A percentile compares a stretch with the other conserved stretches of the same genome.
Conservation (phyloP, 2,329 filamentous ascomycete species). For the Exserohilum rostratum region DNA sequence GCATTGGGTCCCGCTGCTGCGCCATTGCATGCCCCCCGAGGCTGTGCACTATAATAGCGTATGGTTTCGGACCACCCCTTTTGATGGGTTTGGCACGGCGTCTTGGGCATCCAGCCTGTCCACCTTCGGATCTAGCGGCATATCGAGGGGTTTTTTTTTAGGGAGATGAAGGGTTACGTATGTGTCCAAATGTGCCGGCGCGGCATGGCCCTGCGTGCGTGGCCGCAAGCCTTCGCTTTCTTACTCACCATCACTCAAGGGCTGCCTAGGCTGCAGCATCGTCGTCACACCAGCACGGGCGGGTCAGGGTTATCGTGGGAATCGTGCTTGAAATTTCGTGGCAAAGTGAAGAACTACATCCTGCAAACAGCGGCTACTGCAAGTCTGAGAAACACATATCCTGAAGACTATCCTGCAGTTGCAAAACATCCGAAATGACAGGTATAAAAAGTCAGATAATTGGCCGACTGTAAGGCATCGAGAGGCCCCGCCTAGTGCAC, state of each 20-base stretch:
- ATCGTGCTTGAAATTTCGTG: not conserved
- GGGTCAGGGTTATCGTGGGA: not conserved
- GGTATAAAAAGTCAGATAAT: not conserved
- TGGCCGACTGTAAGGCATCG: not conserved
- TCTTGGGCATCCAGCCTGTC: conserved; percentile 20
- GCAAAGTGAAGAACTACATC: conserved; percentile 6
- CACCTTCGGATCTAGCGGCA: conserved; percentile 10
- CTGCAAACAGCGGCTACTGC: not conserved
- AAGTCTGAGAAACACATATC: conserved; percentile 1
- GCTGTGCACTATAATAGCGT: conserved; percentile 27
- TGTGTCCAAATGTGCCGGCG: conserved; percentile 7
- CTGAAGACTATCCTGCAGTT: conserved; percentile 1
- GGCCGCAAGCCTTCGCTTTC: conserved; percentile 2
- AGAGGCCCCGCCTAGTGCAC: conserved; percentile 40
- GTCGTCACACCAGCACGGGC: not conserved
- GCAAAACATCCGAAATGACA: conserved; percentile 4
- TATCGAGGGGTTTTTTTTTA: conserved; percentile 27
- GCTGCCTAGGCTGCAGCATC: not conserved
- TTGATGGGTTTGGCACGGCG: conserved; percentile 15
- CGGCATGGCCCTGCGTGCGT: conserved; percentile 24
- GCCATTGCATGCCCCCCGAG: conserved; percentile 21
- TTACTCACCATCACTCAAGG: not conserved
- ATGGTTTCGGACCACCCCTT: conserved; percentile 27
- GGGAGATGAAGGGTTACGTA: conserved; percentile 14
- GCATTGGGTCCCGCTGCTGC: conserved; percentile 23